Conservation (phyloP, 352 stramenopile genomes). For the Phytophthora europaea region DNA sequence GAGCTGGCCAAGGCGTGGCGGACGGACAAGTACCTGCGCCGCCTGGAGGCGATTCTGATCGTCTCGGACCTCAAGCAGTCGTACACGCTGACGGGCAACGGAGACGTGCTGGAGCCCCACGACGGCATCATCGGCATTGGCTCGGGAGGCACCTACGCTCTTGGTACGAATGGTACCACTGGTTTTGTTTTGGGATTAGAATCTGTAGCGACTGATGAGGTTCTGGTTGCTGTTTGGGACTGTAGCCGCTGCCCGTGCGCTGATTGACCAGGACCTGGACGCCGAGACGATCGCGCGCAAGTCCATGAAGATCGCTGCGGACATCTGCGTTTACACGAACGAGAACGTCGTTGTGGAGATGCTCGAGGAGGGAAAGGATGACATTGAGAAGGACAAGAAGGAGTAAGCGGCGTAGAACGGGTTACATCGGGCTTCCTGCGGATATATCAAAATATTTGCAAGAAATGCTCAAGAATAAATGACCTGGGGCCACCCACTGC, state of each 20-base stretch:
- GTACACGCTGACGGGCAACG: constrained; percentile 98
- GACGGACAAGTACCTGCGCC: constrained; percentile 98
- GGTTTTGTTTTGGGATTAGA: neutral
- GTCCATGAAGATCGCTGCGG: constrained; percentile 96
- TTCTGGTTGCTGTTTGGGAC: constrained; percentile 11
- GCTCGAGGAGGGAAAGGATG: constrained; percentile 68
- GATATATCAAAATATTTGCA: constrained; percentile 9
- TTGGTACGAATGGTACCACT: constrained; percentile 68
- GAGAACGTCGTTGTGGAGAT: constrained; percentile 96
- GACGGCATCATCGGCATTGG: constrained; percentile 98
- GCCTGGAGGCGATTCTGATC: constrained; percentile 95
- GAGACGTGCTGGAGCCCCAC: constrained; percentile 97
- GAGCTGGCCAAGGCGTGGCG: constrained; percentile 99
- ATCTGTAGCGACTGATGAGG: neutral
- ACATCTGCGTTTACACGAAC: constrained; percentile 99
- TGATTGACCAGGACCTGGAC: constrained; percentile 95
- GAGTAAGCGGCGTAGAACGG: constrained; percentile 39
- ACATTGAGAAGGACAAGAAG: constrained; percentile 37
- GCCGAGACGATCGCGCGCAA: constrained; percentile 95
- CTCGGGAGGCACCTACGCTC: constrained; percentile 93
- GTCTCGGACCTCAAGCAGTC: constrained; percentile 96
- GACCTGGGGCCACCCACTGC: neutral
- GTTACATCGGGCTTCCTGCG: constrained; percentile 1
- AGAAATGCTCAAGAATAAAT: constrained; percentile 25
- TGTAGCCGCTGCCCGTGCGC: constrained; percentile 94